Percentiles rank a stretch among this genome's conserved stretches.
These are phyloP conservation scores for Boletus rubropictus DNA, from an alignment of 768 basidiomycete species.

Conservation along the genomic window DNA sequence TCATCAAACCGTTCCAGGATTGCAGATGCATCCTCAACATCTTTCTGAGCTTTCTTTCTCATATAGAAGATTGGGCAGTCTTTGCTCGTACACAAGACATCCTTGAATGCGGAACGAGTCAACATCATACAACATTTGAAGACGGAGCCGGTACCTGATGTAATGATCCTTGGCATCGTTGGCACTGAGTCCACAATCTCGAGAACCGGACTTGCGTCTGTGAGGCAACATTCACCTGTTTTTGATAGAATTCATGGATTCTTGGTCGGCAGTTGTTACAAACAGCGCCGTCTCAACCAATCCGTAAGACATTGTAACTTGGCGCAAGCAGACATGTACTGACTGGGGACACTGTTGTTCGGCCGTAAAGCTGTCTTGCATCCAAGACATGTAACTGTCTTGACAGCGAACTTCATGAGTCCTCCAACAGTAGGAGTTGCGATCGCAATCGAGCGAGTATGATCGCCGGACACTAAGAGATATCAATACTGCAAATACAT, in stretches of 20 bases:
- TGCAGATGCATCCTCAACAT: slow-evolving; percentile 79
- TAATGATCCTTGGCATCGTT: slow-evolving; percentile 95
- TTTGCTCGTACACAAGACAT: slow-evolving; percentile 92
- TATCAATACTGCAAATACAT: slow-evolving; percentile 1
- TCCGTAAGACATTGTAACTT: slow-evolving; percentile 3
- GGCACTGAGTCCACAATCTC: slow-evolving; percentile 96
- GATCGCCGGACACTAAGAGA: slow-evolving; percentile 82
- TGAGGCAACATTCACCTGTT: slow-evolving; percentile 72
- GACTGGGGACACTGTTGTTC: slow-evolving; percentile 71
- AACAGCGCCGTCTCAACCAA: slow-evolving; percentile 71
- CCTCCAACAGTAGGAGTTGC: slow-evolving; percentile 96
- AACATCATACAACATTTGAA: background rate
- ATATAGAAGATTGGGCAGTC: slow-evolving; percentile 99
- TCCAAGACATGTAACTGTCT: slow-evolving; percentile 89
- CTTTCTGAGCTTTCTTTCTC: slow-evolving; percentile 97
- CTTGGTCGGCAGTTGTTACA: slow-evolving; percentile 89
- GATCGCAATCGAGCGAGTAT: slow-evolving; percentile 92
- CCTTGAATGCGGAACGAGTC: slow-evolving; percentile 41
- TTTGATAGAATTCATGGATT: slow-evolving; percentile 88
- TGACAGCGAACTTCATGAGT: slow-evolving; percentile 97
- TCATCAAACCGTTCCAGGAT: slow-evolving; percentile 80
- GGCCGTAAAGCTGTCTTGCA: slow-evolving; percentile 85
- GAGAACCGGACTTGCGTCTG: slow-evolving; percentile 87
- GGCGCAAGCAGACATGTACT: slow-evolving; percentile 17
- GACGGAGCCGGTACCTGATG: slow-evolving; percentile 59